Evolutionary conservation across 768 basidiomycete species (phyloP), one percentile per base, ranked within the genome.

Genomic region (Lentinula aciculospora): DNA sequence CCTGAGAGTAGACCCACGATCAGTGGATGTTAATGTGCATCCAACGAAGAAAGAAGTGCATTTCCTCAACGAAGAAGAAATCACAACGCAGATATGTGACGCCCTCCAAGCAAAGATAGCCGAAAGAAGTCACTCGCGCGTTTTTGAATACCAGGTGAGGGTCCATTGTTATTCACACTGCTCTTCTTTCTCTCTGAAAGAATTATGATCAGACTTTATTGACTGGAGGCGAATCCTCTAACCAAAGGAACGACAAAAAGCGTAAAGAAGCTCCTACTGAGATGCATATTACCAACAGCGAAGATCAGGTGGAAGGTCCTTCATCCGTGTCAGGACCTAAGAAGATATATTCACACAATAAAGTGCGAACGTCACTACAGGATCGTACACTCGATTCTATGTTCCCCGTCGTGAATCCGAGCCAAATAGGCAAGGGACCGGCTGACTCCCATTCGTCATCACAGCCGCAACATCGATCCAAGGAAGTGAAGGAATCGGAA

Each of bases 41-140:
- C 97, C 96, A 0, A 98, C 97, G 2, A 99, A 99, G 69, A 88
- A 90, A 45, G 95, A 98, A 68, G 94, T 98, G 1, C 92, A 94
- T 63, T 98, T 98, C 65, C 70, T 98, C 49, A 84, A 97, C 60
- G 94, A 98, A 68, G 96, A 98, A 53, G 76, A 72, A 13, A 91
- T 98, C 65, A 86, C 86, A 5, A 85, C 92, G 62, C 76, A 76
- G 7, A 84, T 98, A 45, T 83, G 88, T 13, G 84, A 89, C 64
- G 78, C 77, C 1, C 76, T 98, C 2, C 89, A 92, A 61, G 71
- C 80, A 45, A 76, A 74, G n/a, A 72, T 94, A 12, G 75, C 81
- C 42, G 79, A 74, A 28, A 79, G 86, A 61, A 83, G 79, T 59
- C 78, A 88, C 56, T 87, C 86, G n/a, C 74, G 83, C 61, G 74